Conservation (phyloP, 2,329 filamentous ascomycete genomes). For the Cordyceps fumosorosea region DNA sequence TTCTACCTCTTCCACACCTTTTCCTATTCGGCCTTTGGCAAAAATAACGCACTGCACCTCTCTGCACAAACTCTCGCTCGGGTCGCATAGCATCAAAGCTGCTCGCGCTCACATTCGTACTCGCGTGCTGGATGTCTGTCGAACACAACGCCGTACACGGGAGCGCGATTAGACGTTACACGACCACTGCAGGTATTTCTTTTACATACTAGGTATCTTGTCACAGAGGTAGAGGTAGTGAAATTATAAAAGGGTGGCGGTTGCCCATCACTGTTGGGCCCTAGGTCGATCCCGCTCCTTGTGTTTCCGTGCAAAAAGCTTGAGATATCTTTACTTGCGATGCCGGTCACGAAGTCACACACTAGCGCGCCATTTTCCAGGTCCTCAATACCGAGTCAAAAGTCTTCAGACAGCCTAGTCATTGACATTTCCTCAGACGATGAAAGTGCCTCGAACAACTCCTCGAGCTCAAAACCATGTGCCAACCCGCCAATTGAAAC, state of each 20-base stretch:
- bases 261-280: not conserved
- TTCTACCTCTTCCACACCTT: not conserved
- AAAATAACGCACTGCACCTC: too few relatives aligned
- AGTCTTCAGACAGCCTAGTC: not conserved
- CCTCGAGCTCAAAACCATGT: not conserved
- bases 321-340: not conserved
- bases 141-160: not conserved
- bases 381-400: not conserved
- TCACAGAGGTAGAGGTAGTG: not conserved
- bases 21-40: too few relatives aligned
- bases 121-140: not conserved
- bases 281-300: not conserved
- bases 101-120: not conserved
- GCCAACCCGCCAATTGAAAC: not conserved
- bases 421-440: not conserved
- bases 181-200: not conserved
- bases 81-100: not conserved
- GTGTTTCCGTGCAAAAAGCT: not conserved
- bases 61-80: not conserved
- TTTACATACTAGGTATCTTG: not conserved
- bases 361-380: not conserved
- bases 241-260: not conserved
- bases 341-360: not conserved
- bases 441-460: not conserved
- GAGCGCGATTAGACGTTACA: not conserved